Evolutionary conservation across 108 stramenopile genomes (phyloP), one percentile per base, ranked within the genome.

Genomic region (Epithemia pelagica): DNA sequence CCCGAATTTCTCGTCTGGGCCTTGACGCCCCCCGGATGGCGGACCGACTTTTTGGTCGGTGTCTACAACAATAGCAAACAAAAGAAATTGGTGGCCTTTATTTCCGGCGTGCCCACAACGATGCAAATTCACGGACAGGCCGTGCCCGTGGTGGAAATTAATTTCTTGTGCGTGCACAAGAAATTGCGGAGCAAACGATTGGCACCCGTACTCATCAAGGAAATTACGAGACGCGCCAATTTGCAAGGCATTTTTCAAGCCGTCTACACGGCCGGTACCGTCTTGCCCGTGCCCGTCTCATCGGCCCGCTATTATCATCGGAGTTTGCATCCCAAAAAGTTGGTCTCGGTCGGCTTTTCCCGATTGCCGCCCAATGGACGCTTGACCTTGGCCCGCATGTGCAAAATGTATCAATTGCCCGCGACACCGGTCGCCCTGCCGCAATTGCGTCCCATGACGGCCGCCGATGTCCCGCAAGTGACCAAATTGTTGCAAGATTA

Each of bases 91-190:
- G 82, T 98, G 55, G 99, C 94, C 1, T 96, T 98, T 58, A 98
- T 99, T 69, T 89, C 92, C 2, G 97, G 82, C 23, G 81, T 99
- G 37, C 99, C 99, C 0, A 96, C 95, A 23, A 81, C 71, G 59
- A 75, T 91, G 19, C 65, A 74, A 46, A 90, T 89, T 26, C 74
- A 86, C 59, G 76, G 74, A 23, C 37, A 54, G 62, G 75, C 73
- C 22, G 83, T 81, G 31, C 52, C 65, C 19, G 82, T 84, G 78
- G 96, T 95, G 37, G 99, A 99, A 76, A 96, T 99, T 62, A 99
- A 99, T 79, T 99, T 97, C 78, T 72, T 98, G 30, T 99, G 99
- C 74, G 96, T 99, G n/a, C 97, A 97, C 86, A 96, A 98, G 82
- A 96, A 96, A 66, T 73, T 99, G 0, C 79, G 99, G 0, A 72